Evolutionary conservation across 441 rosid species (phyloP).

Genomic region (Gossypium aridum): DNA sequence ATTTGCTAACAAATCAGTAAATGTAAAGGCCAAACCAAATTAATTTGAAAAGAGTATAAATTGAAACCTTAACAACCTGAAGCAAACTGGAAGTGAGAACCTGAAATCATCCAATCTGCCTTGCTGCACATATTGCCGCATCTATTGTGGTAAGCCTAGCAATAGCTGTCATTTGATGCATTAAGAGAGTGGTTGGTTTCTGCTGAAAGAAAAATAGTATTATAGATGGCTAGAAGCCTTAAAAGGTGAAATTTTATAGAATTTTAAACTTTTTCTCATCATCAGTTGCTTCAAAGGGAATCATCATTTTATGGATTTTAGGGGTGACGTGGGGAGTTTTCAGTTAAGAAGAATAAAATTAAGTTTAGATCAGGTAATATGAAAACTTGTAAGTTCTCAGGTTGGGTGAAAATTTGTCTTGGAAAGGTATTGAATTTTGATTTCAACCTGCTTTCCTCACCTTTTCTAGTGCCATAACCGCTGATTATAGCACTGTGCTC

Average conservation of each 20-base stretch:
- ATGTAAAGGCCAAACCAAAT: neutral
- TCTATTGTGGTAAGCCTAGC: neutral
- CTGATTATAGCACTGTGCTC: neutral
- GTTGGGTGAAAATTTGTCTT: neutral
- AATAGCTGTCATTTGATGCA: neutral
- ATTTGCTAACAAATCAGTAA: neutral
- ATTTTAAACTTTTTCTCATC: neutral
- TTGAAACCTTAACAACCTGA: neutral
- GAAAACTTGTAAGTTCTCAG: neutral
- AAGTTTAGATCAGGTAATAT: neutral
- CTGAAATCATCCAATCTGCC: neutral
- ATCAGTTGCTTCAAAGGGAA: neutral
- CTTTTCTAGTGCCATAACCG: neutral
- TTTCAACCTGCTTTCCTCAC: neutral
- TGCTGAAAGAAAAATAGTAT: neutral
- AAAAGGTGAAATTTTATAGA: neutral
- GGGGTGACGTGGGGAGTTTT: neutral
- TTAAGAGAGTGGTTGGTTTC: conserved; percentile 1
- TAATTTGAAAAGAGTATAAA: neutral
- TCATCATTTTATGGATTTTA: neutral
- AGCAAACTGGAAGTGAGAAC: neutral
- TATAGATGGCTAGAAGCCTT: neutral
- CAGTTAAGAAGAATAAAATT: neutral
- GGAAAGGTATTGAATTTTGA: neutral
- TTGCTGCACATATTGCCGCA: neutral